Base-by-base conservation (phyloP, 2,329 filamentous ascomycete species). In the Epichloe festucae region DNA sequence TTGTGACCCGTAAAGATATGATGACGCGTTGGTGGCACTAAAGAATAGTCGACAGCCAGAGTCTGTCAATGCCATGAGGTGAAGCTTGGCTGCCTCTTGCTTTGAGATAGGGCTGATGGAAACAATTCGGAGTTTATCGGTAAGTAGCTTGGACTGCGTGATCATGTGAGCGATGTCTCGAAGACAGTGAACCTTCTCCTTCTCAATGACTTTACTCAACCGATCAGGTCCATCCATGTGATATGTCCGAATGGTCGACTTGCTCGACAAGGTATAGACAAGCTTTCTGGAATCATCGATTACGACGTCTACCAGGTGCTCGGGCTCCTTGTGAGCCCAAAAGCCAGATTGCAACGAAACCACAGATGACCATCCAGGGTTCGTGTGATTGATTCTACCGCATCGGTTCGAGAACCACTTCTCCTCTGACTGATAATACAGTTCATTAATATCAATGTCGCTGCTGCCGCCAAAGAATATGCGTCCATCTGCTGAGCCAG, bases 371-470 rank as follows among this genome's bases (percentile, higher is more conserved):
- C 87, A 84, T 36, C 85, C 83, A 3, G 79, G 82, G 64, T 79
- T 84, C 47, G 85, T 91, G 65, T 96, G 93, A 64, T 94, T 94
- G 56, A 91, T 82, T 69, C 90, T 95, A 54, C 85, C 83, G 64
- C 88, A 94, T 57, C 86, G 81, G 66, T 83, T 89, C 50, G 87
- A 85, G 64, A 98, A 98, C 93, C 93, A 98, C 60, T 87, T 85
- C 69, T 98, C 93, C 66, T 97, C 89, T 62, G 95, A 89, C 68
- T 97, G 91, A 65, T 98, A 98, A 59, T 86, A 90, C 50, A 98
- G 78, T 68, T 98, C 93, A 65, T 93, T 88, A 46, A 98, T 81
- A 60, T 97, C 90, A 56, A 89, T 89, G 57, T 91, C 87, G 48
- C 75, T 78, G 48, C 77, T 78, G 39, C 89, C 88, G 42, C 86